Conservation (phyloP, 2,329 filamentous ascomycete species). For the Dendrostoma leiphaemia region DNA sequence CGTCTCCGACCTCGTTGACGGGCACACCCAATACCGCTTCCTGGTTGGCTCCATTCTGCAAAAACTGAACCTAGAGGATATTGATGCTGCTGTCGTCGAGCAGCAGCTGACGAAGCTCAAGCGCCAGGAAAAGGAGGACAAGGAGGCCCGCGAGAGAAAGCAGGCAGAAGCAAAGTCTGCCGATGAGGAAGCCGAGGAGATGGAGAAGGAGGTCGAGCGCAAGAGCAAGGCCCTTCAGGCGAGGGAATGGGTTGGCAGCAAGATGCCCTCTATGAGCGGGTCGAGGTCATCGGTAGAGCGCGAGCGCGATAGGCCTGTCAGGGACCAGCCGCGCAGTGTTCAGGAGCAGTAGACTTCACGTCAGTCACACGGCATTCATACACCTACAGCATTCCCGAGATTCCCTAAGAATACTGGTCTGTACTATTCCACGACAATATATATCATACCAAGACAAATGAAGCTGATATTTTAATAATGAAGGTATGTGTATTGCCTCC, state of each 20-base stretch:
- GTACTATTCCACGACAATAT: too few relatives aligned
- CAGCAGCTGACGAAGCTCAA: slow-evolving; percentile 17
- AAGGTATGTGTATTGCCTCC: too few relatives aligned
- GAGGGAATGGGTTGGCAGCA: slow-evolving; percentile 9
- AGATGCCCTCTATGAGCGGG: slow-evolving; percentile 7
- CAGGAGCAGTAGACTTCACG: background rate
- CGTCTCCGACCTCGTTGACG: slow-evolving; percentile 47
- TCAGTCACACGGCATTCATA: too few relatives aligned
- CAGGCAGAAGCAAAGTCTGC: slow-evolving; percentile 12
- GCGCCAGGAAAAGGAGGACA: slow-evolving; percentile 15
- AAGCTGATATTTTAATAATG: too few relatives aligned
- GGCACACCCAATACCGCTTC: slow-evolving; percentile 35
- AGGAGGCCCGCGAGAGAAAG: slow-evolving; percentile 13
- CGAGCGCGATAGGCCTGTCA: slow-evolving; percentile 2
- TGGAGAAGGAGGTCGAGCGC: slow-evolving; percentile 15
- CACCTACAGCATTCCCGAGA: too few relatives aligned
- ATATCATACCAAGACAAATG: too few relatives aligned
- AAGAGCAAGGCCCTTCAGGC: slow-evolving; percentile 1
- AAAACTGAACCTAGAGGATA: slow-evolving; percentile 13
- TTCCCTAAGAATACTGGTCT: too few relatives aligned
- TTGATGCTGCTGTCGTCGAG: slow-evolving; percentile 12
- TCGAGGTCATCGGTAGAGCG: background rate
- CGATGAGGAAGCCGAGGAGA: slow-evolving; percentile 14
- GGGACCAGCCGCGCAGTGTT: slow-evolving; percentile 1
- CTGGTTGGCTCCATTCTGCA: slow-evolving; percentile 49